Conservation (phyloP, 1,139 yeast species). For the Suhomyces choctaworum region DNA sequence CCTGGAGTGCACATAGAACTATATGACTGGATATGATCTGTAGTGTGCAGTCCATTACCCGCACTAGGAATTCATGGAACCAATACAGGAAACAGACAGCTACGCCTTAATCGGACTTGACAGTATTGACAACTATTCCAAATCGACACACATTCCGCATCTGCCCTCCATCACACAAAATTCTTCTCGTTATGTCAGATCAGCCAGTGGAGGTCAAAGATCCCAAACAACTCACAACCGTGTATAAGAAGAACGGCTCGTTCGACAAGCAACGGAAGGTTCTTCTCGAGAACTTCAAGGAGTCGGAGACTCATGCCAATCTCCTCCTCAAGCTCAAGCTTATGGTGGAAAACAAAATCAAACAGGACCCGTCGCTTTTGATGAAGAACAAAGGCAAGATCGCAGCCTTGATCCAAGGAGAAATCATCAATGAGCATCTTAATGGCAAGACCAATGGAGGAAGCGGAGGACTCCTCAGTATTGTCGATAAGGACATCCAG, state of each 20-base stretch:
- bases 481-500: conserved; percentile 49
- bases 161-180: not conserved
- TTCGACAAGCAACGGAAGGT: conserved; percentile 50
- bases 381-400: conserved; percentile 52
- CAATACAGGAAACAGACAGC: too few relatives aligned
- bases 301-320: conserved; percentile 44
- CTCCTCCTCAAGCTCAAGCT: conserved; percentile 43
- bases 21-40: too few relatives aligned
- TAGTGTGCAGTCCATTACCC: too few relatives aligned
- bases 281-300: conserved; percentile 46
- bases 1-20: too few relatives aligned
- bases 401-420: conserved; percentile 56
- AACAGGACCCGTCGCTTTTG: conserved; percentile 50
- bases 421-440: conserved; percentile 30
- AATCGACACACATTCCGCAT: not conserved
- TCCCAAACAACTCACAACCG: conserved; percentile 41
- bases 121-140: not conserved
- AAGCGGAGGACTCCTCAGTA: conserved; percentile 26
- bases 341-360: conserved; percentile 48
- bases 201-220: conserved; percentile 20
- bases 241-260: conserved; percentile 51
- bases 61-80: too few relatives aligned
- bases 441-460: conserved; percentile 10
- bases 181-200: not conserved
- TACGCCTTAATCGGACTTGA: not conserved